Evolutionary conservation across 495 filamentous ascomycete species (phyloP), one percentile per base, ranked within the genome.

Genomic region (Jackrogersella minutella): DNA sequence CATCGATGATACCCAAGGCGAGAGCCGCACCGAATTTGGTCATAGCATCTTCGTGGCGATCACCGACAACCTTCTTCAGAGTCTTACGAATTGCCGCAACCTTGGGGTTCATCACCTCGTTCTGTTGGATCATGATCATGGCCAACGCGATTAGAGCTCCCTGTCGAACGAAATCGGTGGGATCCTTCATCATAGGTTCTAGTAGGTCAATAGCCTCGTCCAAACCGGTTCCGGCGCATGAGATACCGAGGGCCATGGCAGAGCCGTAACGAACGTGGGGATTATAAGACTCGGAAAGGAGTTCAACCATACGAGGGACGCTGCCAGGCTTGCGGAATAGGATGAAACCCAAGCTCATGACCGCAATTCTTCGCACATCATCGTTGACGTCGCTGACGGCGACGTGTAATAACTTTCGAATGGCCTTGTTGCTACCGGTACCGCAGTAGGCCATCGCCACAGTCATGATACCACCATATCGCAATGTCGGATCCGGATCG

Each of bases 141-240:
- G 96, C 86, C 39, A 97, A 83, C 1, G 93, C 83, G 68, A 99
- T 97, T 56, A 98, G 79, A n/a, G 96, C 95, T 68, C 96, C 96
- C 74, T 99, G 96, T 62, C 96, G 88, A 26, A 99, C 96, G 73
- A 99, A 99, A 81, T 99, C 96, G 51, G 92, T 95, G 13, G 96
- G 95, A 73, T 99, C 96, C 82, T 99, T 99, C 77, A 97, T 93
- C 96, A 99, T 98, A 21, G 96, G 96, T 78, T 99, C 96, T 7
- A 99, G 84, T 26, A 99, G 84, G 66, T 98, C 96, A 65, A 97
- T 96, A 2, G 96, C 96, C 78, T 98, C 96, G 64, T 98, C 94
- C 22, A 98, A 80, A 17, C 96, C 96, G 36, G 96, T 99, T 28
- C 96, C 96, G 22, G 96, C 96, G 69, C 96, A 98, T 33, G 96